Evolutionary conservation across 768 basidiomycete species (phyloP), one percentile per base, ranked within the genome.

Genomic region (Lactarius sp.): DNA sequence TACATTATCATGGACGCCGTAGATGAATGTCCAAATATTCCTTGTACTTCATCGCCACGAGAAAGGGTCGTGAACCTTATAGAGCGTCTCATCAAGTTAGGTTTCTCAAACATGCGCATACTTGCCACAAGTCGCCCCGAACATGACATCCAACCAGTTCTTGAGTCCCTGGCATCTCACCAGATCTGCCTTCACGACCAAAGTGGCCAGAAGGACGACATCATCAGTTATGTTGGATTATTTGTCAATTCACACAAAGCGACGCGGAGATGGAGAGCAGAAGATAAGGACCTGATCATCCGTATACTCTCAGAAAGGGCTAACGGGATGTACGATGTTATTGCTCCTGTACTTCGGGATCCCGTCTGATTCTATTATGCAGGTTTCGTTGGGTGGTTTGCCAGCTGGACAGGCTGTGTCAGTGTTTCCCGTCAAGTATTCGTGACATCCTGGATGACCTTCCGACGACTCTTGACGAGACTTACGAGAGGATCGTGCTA

Each of bases 381-480:
- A 58, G 57, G 1, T 58, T 59, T 31, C 20, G 49, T 7, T 59
- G 49, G 58, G 49, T 59, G n/a, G 18, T 41, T 18, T 39, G 13
- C 6, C 36, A 8, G 16, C 49, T 59, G 10, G 10, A 51, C 16
- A n/a, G 2, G 20, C 22, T 58, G 16, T 16, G 16, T 39, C 34
- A 14, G 9, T 9, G 3, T 6, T 10, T 39, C 16, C 36, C 14
- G 8, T 9, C 20, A 4, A 20, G 7, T 5, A 37, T 39, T 50
- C 47, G 4, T 8, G 22, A 59, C 4, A 22, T 27, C 12, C 20
- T 14, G 6, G 22, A 50, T 18, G 37, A 51, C 8, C 27, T 57
- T 6, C 33, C 33, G 13, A 10, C 56, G 3, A 8, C 56, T 49
- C 34, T 22, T 6, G 56, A 57, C 8, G 46, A 47, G 42, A 33